Evolutionary conservation across 371 early-diverging fungal species (phyloP), one percentile per base, ranked within the genome.

Genomic region (Haplosporangium sp.): DNA sequence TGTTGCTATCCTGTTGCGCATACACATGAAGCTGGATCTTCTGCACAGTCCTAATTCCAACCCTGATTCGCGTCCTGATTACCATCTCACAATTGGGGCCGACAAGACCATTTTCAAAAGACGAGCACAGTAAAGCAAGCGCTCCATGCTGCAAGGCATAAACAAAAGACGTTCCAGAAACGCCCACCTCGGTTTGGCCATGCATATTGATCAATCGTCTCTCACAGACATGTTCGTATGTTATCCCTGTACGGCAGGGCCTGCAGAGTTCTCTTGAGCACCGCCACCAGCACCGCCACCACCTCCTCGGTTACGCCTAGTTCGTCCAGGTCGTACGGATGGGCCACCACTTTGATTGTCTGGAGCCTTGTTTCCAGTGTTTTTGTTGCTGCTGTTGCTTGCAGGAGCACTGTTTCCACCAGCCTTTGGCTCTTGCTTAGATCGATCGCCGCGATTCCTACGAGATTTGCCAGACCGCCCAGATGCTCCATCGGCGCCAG

Each of bases 241-340:
- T 45, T 79, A 73, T n/a, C 69, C 69, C 20, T 79, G 73, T 18
- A 60, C 71, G 2, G 65, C 16, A 12, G 60, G n/a, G 4, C 46
- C 54, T 10, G 64, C 18, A 9, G 67, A 6, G 45, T 36, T 62
- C 41, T 64, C 72, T 20, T 64, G 64, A 2, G 29, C 29, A 4
- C 29, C 29, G 29, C 29, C 29, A 4, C 29, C 29, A 21, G 58
- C 59, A 21, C 65, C 71, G 6, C 66, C 73, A 8, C 59, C 77
- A 12, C 64, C 75, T 1, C 77, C 77, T 20, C 77, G 77, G 20
- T 52, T 42, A 7, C 77, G 66, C 36, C 77, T 67, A 45, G n/a
- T 60, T 13, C 77, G 71, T n/a, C 67, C 63, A 14, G 58, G 46
- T 8, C 72, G 71, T 43, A 52, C 42, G 7, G 73, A 54, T 6